Evolutionary conservation across 2,329 filamentous ascomycete genomes (phyloP), one percentile per base, ranked within the genome.

Genomic region (Colletotrichum lupini): DNA sequence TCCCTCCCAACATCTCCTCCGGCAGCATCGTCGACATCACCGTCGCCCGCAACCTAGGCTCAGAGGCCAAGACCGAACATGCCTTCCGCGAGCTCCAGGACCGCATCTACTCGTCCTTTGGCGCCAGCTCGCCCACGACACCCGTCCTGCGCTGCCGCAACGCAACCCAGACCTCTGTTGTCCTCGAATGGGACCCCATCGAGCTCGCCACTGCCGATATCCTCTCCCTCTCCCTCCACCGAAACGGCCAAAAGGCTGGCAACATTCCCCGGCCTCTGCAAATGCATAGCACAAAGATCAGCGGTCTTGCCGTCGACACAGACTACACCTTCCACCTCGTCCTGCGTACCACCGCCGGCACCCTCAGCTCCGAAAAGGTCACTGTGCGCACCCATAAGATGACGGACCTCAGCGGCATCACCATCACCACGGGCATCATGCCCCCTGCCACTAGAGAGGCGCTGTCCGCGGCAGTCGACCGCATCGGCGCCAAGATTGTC

Each of bases 1-100:
- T 99, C 19, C 97, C 97, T 1, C 94, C 94, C 75, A 95, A 98
- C 82, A 99, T 99, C 83, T 92, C 94, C 75, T 98, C 95, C 19
- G 97, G 97, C 78, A 97, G 94, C 82, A 98, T 99, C 79, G 97
- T 99, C 82, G 97, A 99, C 84, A 98, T 99, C 83, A 95, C 95
- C 74, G 97, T 99, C 77, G 89, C 93, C 72, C 95, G 96, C 82
- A 99, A 99, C 84, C 88, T 90, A 78, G 85, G 87, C 67, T 94
- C 95, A 72, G 97, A 99, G 85, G 83, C 89, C 67, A 88, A 92
- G 77, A 91, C 95, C 74, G 91, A 94, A 78, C 88, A 91, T 72
- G 89, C 91, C 75, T 99, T 99, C 87, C 88, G 92, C 76, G 85
- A 90, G 37, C 92, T 99, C n/a, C 97, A 99, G 85, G 91, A 93